These are phyloP conservation scores for Tylopilus subfusipes DNA, from an alignment of 768 basidiomycete species.

Conservation along the genomic window DNA sequence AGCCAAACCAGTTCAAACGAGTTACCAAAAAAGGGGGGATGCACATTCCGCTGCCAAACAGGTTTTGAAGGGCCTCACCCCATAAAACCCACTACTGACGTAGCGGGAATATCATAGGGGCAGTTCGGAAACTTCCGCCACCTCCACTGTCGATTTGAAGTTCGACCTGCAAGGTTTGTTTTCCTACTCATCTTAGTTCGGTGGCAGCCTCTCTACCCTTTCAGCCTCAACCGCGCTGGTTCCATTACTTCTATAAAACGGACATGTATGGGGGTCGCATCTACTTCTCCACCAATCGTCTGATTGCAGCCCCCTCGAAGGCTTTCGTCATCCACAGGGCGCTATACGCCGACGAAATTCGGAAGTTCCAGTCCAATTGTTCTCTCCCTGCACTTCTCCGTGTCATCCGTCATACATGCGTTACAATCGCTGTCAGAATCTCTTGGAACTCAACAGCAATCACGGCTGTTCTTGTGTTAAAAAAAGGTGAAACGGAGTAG, in stretches of 20 bases:
- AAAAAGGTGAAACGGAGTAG: neutral
- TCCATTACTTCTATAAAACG: neutral
- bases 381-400: neutral
- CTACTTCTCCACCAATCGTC: neutral
- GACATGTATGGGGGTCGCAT: neutral
- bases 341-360: neutral
- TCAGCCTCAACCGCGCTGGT: neutral
- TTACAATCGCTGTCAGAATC: neutral
- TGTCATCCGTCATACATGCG: neutral
- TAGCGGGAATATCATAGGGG: too few species aligned
- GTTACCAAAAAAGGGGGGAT: too few species aligned
- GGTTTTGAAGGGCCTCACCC: too few species aligned
- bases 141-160: too few species aligned
- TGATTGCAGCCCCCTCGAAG: neutral
- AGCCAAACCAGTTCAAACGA: too few species aligned
- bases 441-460: neutral
- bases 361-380: neutral
- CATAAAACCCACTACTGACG: too few species aligned
- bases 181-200: neutral
- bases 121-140: too few species aligned
- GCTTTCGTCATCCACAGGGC: neutral
- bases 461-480: neutral
- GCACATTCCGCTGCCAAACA: too few species aligned
- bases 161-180: too few species aligned
- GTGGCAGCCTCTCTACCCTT: neutral